phyloP scores from a whole-genome alignment of 2,329 filamentous ascomycete species.

The Cytospora chrysosperma region DNA sequence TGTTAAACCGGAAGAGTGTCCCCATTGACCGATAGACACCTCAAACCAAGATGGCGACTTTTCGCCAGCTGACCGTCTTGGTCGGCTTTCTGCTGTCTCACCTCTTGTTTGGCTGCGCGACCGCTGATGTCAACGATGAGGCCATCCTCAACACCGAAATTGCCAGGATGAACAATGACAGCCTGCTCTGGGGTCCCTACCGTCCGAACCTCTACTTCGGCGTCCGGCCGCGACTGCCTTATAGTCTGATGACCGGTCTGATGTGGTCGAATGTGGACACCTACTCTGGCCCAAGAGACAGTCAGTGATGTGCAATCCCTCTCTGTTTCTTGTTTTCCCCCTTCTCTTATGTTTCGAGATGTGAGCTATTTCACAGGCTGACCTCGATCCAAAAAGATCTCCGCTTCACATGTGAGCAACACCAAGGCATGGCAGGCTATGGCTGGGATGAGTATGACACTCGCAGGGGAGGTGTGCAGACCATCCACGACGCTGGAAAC shows the following conservation, averaged over 20 bases:
- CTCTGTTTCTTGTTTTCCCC: background rate
- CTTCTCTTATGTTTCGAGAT: too few relatives aligned
- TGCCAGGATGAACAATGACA: conserved; percentile 68
- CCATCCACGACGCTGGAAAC: conserved; percentile 87
- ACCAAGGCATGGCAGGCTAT: conserved; percentile 91
- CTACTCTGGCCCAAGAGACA: conserved; percentile 71
- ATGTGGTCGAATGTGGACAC: conserved; percentile 87
- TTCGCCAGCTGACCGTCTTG: conserved; percentile 31
- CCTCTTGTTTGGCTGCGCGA: conserved; percentile 23
- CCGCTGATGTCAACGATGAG: conserved; percentile 29
- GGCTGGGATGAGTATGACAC: conserved; percentile 98
- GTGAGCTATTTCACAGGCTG: too few relatives aligned
- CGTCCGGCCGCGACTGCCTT: conserved; percentile 75
- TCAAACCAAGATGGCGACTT: conserved; percentile 26
- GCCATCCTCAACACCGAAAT: conserved; percentile 49
- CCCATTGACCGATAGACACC: conserved; percentile 13
- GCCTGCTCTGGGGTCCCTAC: conserved; percentile 94
- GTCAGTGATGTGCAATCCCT: conserved; percentile 49
- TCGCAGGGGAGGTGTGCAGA: conserved; percentile 80
- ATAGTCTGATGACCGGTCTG: conserved; percentile 78
- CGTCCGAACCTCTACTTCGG: conserved; percentile 94
- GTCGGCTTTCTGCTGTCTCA: conserved; percentile 29
- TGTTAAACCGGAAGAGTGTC: background rate
- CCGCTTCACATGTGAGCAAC: conserved; percentile 93
- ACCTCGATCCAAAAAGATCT: too few relatives aligned